Evolutionary conservation across 306 rosid genomes (phyloP), one percentile per base, ranked within the genome.

Genomic region (Vigna unguiculata): DNA sequence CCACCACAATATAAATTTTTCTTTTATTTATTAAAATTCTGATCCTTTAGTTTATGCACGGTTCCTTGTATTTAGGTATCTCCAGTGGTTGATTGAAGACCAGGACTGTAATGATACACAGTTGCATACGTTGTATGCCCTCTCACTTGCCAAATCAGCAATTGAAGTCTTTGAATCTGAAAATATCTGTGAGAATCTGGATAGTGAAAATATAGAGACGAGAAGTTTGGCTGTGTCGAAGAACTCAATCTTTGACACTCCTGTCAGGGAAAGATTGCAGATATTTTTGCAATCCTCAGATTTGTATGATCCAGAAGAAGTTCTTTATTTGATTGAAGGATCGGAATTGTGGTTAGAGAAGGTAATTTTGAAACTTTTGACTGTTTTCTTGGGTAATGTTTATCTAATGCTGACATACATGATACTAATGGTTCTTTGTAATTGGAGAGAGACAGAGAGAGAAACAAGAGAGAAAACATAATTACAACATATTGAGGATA

Each of bases 11-110:
- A 57, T 75, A 55, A 28, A 34, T 57, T 79, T 17, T 11, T 71
- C 24, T 53, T 67, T 17, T 53, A 54, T 74, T 78, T 59, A 34
- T 47, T 62, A 43, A 57, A 61, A 54, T 22, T 61, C 45, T 69
- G 70, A 28, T 48, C 32, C 69, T 13, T 55, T 14, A 40, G 21
- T 74, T 80, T 51, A 75, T 36, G 25, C 24, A 8, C 57, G 49
- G 68, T 57, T 53, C 80, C 71, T 76, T 81, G 43, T 83, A 71
- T 77, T 8, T 84, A 95, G 98, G 83, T 95, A 92, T 78, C 95
- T 95, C 65, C 98, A 90, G 65, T 95, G 98, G 97, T 87, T 95
- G 90, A 92, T 95, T 82, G 98, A 95, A 89, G 96, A 92, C 57
- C 90, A 83, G 84, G 98, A 95, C 48, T 92, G 89, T 45, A 54